Evolutionary conservation across 352 stramenopile genomes (phyloP), one percentile per base, ranked within the genome.

Genomic region (Pilasporangium apinafurcum): DNA sequence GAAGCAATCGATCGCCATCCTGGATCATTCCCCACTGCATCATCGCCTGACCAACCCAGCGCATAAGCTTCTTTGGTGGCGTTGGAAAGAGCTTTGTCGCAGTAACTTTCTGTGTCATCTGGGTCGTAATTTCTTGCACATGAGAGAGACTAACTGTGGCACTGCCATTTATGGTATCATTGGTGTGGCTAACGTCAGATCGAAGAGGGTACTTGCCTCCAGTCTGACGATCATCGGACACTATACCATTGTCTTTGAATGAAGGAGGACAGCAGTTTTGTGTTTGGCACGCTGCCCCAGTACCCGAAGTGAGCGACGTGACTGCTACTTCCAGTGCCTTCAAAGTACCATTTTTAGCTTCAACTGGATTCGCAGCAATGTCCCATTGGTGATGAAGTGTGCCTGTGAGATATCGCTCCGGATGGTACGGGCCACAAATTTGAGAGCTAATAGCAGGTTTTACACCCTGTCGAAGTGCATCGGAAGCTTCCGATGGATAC

Each of bases 11-110:
- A 67, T 99, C 96, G 14, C 95, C 95, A 36, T 97, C 86, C 57
- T 98, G 62, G 42, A 98, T 95, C 92, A 98, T 98, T 50, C 95
- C 60, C 85, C 86, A 98, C 51, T 98, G 86, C 41, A 95, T 83
- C 39, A 98, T 68, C 4, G 94, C 95, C 54, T 98, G 79, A 4
- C 78, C 76, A 18, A 92, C 73, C 46, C 52, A 70, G 12, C 71
- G 70, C 53, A 88, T 59, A 24, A 92, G 51, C 46, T 90, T 89
- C 62, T 92, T 89, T 0, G 79, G 76, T n/a, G 60, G 90, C 48
- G 28, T 83, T 39, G 62, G 83, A 62, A 72, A 78, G 32, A 71
- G 45, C 48, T 67, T 86, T 0, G 56, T 77, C 44, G 34, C 62
- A n/a, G 44, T 68, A 46, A 59, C 76, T 55, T 63, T 73, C 58